phyloP scores from a whole-genome alignment of 495 filamentous ascomycete species.

The Aspergillus nidulans region DNA sequence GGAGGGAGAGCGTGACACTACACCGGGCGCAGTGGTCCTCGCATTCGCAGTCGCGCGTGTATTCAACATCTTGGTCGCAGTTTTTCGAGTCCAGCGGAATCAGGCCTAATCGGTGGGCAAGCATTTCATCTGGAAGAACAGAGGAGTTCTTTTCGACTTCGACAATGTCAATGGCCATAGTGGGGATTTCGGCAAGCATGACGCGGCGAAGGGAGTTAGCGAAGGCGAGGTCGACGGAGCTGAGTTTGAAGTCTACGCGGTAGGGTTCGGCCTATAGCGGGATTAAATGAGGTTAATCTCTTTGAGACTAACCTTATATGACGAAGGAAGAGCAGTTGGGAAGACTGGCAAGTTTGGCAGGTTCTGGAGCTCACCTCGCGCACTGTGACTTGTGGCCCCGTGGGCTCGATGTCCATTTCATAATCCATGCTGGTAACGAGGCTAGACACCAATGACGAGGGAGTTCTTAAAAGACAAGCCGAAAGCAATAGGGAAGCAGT shows the following conservation, averaged over 20 bases:
- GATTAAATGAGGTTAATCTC: neutral
- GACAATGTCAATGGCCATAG: constrained; percentile 90
- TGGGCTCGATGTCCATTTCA: constrained; percentile 63
- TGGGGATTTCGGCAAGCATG: constrained; percentile 92
- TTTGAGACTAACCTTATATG: constrained; percentile 11
- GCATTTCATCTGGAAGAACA: constrained; percentile 91
- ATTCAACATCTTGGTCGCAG: constrained; percentile 74
- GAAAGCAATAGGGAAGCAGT: neutral
- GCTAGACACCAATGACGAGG: constrained; percentile 5
- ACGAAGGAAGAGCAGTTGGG: constrained; percentile 2
- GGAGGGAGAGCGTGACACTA: constrained; percentile 73
- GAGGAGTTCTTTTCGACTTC: constrained; percentile 91
- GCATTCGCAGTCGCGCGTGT: constrained; percentile 95
- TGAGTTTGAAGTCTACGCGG: constrained; percentile 77
- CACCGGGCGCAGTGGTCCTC: constrained; percentile 88
- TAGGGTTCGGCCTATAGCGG: constrained; percentile 53
- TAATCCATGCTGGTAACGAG: constrained; percentile 54
- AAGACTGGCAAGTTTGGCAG: neutral
- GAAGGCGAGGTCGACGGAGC: constrained; percentile 76
- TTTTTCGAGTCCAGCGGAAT: constrained; percentile 81
- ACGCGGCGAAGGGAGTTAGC: constrained; percentile 91
- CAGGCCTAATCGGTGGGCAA: constrained; percentile 87
- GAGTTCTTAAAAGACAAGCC: neutral
- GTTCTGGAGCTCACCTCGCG: constrained; percentile 52
- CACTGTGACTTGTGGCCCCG: constrained; percentile 65